These are phyloP conservation scores for Corchorus capsularis DNA, from an alignment of 345 rosid species.

Conservation along the genomic window DNA sequence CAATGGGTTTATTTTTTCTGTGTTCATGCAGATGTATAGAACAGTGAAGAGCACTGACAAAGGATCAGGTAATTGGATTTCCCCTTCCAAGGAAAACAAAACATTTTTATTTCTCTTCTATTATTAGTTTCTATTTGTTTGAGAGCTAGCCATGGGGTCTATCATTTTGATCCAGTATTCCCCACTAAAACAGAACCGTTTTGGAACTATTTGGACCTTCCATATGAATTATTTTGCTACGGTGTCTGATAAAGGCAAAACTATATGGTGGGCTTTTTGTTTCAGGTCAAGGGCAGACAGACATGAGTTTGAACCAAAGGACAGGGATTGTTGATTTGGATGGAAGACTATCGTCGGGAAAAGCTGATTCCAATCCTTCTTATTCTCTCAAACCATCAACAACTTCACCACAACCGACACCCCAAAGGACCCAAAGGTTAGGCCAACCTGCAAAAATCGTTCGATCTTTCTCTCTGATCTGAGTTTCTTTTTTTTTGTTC, in stretches of 20 bases:
- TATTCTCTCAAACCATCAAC: slow-evolving; percentile 27
- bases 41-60: slow-evolving; percentile 97
- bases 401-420: slow-evolving; percentile 19
- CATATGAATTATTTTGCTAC: slow-evolving; percentile 28
- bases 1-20: slow-evolving; percentile 14
- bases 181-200: slow-evolving; percentile 14
- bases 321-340: slow-evolving; percentile 29
- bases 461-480: background rate
- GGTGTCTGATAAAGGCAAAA: slow-evolving; percentile 39
- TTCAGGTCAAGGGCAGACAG: slow-evolving; percentile 52
- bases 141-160: slow-evolving; percentile 7
- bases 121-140: slow-evolving; percentile 25
- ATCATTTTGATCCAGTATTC: slow-evolving; percentile 30
- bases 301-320: slow-evolving; percentile 38
- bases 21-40: slow-evolving; percentile 96
- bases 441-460: background rate
- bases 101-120: slow-evolving; percentile 18
- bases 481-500: background rate
- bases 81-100: background rate
- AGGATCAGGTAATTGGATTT: slow-evolving; percentile 60
- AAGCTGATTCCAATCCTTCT: slow-evolving; percentile 24
- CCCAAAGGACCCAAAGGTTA: slow-evolving; percentile 35
- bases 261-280: slow-evolving; percentile 23
- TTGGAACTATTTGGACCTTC: background rate
- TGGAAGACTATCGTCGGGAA: slow-evolving; percentile 32